phyloP scores from a whole-genome alignment of 2,329 filamentous ascomycete genomes.

The Aspergillus sergii region DNA sequence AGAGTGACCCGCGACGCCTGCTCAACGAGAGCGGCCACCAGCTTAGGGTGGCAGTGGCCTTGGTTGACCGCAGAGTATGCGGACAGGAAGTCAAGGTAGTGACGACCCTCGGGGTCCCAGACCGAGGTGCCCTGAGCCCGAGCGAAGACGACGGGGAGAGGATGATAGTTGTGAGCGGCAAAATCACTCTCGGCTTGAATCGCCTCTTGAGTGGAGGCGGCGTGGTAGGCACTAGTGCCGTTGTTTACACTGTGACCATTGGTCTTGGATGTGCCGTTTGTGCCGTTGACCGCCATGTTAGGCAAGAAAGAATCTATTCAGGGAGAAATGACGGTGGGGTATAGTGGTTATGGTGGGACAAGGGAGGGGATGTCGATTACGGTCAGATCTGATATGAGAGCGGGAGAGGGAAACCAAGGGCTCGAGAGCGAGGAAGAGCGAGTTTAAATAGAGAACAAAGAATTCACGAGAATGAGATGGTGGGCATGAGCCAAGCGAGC shows the following conservation, averaged over 20 bases:
- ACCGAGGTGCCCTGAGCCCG: slow-evolving; percentile 82
- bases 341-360: neutral
- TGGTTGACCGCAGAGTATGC: slow-evolving; percentile 98
- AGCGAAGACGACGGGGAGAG: slow-evolving; percentile 90
- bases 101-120: slow-evolving; percentile 94
- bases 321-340: neutral
- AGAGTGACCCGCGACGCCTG: slow-evolving; percentile 89
- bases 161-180: slow-evolving; percentile 98
- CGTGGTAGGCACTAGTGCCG: slow-evolving; percentile 63
- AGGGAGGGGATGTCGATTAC: neutral
- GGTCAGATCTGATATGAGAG: neutral
- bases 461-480: slow-evolving; percentile 3
- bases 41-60: slow-evolving; percentile 95
- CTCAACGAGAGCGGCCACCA: slow-evolving; percentile 85
- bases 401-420: neutral
- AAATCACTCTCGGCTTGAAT: slow-evolving; percentile 79
- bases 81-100: slow-evolving; percentile 97
- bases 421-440: slow-evolving; percentile 9
- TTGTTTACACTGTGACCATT: slow-evolving; percentile 28
- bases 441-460: slow-evolving; percentile 17
- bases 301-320: slow-evolving; percentile 18
- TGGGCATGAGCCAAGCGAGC: slow-evolving; percentile 5
- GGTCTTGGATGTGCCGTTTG: neutral
- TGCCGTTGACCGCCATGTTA: slow-evolving; percentile 26
- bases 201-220: slow-evolving; percentile 75